Conservation (phyloP, 306 rosid species). For the Hippophae gyantsensis region DNA sequence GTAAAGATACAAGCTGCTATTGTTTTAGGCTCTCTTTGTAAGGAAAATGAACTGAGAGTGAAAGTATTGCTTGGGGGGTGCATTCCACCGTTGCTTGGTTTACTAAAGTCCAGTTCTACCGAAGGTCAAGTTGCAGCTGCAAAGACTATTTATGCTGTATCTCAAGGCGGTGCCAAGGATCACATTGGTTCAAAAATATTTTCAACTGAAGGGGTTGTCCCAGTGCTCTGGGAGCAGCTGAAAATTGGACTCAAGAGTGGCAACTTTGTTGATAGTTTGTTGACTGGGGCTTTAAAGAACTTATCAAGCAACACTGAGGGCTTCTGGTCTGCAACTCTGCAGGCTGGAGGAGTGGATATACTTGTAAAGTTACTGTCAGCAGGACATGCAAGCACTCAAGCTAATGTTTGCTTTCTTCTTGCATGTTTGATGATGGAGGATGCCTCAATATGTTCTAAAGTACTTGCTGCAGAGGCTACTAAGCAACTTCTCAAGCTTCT, state of each 20-base stretch:
- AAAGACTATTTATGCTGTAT: constrained; percentile 88
- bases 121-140: constrained; percentile 96
- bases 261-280: constrained; percentile 67
- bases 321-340: constrained; percentile 83
- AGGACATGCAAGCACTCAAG: constrained; percentile 70
- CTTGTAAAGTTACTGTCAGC: constrained; percentile 71
- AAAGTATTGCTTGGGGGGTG: constrained; percentile 99
- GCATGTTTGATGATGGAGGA: constrained; percentile 93
- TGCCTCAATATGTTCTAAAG: constrained; percentile 72
- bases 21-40: constrained; percentile 85
- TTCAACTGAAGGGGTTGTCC: constrained; percentile 98
- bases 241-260: constrained; percentile 61
- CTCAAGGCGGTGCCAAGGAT: constrained; percentile 91
- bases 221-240: constrained; percentile 86
- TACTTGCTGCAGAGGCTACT: constrained; percentile 70
- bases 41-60: constrained; percentile 92
- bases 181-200: constrained; percentile 95
- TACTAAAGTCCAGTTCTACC: constrained; percentile 79
- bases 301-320: constrained; percentile 88
- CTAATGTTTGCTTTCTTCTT: constrained; percentile 87
- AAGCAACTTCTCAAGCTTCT: constrained; percentile 83
- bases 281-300: constrained; percentile 90
- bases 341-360: constrained; percentile 85
- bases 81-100: constrained; percentile 95
- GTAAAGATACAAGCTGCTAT: constrained; percentile 97